phyloP scores from a whole-genome alignment of 148 eudicot genomes.

The Cornus florida region DNA sequence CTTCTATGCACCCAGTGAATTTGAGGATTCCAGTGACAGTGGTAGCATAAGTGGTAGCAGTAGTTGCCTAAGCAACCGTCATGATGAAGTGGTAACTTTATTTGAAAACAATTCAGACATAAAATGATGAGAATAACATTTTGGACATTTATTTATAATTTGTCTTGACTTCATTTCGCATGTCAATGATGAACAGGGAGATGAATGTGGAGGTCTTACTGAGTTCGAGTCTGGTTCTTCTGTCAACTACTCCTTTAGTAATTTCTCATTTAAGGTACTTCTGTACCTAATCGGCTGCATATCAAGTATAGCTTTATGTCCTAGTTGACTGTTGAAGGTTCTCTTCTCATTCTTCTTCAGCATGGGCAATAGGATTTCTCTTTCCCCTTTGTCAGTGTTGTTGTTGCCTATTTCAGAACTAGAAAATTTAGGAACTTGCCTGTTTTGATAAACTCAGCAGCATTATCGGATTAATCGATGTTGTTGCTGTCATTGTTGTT shows the following conservation, averaged over 20 bases:
- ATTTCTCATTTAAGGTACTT: conserved; percentile 95
- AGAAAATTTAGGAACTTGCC: background rate
- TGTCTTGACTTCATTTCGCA: background rate
- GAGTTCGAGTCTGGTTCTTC: conserved; percentile 72
- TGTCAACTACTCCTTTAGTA: conserved; percentile 87
- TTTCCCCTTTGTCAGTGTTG: background rate
- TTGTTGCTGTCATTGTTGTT: background rate
- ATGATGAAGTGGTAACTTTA: conserved; percentile 71
- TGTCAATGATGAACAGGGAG: conserved; percentile 50
- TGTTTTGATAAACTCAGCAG: background rate
- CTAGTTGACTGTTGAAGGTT: background rate
- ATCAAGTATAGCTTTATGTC: background rate
- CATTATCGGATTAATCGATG: background rate
- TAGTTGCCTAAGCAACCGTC: conserved; percentile 74
- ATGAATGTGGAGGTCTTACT: conserved; percentile 70
- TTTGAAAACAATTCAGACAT: background rate
- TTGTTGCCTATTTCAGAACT: background rate
- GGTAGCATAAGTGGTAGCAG: conserved; percentile 83
- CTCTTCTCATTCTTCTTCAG: background rate
- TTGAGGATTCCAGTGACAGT: conserved; percentile 79
- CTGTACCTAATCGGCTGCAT: background rate
- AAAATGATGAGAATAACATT: background rate
- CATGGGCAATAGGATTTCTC: background rate
- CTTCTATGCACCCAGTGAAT: conserved; percentile 68
- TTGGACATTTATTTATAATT: background rate